These are phyloP conservation scores for Cystobasidium tubakii DNA, from an alignment of 768 basidiomycete genomes.

Conservation along the genomic window DNA sequence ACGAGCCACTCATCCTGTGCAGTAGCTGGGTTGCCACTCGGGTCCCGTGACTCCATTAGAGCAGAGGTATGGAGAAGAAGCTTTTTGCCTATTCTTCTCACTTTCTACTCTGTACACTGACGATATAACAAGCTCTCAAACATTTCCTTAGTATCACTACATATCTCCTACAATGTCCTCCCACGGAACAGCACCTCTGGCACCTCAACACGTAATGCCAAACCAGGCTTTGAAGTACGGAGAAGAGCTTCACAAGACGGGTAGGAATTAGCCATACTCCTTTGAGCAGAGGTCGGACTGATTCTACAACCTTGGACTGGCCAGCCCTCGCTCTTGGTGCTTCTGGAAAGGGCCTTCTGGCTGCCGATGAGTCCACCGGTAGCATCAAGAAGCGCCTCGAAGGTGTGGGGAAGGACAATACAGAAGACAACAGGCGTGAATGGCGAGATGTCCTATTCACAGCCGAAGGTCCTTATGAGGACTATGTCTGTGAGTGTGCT, in stretches of 20 bases:
- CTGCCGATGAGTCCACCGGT: slow-evolving; percentile 34
- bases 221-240: slow-evolving; percentile 16
- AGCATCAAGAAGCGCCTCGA: slow-evolving; percentile 35
- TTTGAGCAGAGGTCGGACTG: too few relatives aligned
- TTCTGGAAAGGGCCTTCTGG: slow-evolving; percentile 27
- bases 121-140: too few relatives aligned
- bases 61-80: too few relatives aligned
- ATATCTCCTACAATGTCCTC: neutral
- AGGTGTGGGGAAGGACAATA: slow-evolving; percentile 34
- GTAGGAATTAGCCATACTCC: too few relatives aligned
- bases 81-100: too few relatives aligned
- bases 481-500: slow-evolving; percentile 13
- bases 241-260: slow-evolving; percentile 31
- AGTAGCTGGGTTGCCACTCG: too few relatives aligned
- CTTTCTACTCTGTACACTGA: neutral
- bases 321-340: slow-evolving; percentile 26
- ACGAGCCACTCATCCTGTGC: too few relatives aligned
- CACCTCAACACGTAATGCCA: slow-evolving; percentile 13
- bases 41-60: too few relatives aligned
- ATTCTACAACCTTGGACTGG: neutral
- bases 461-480: slow-evolving; percentile 8
- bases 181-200: neutral
- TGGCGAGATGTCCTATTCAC: slow-evolving; percentile 34
- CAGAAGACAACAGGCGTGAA: slow-evolving; percentile 30
- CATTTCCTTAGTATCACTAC: too few relatives aligned